These are phyloP conservation scores for Saccharomyces kudriavzevii DNA, from an alignment of 805 yeast genomes.

Conservation along the genomic window DNA sequence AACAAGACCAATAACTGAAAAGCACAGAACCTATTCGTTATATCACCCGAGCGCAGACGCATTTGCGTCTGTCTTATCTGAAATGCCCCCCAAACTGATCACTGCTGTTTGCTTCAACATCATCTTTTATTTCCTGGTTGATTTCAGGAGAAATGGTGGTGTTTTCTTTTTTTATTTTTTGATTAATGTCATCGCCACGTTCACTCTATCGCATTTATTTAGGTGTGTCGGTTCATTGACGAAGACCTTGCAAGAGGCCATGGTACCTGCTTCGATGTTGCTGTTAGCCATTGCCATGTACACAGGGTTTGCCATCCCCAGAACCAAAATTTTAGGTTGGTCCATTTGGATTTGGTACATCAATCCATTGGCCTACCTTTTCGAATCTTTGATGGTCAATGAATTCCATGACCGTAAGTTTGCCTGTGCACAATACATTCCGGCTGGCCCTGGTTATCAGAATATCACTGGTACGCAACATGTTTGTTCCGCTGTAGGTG, in stretches of 20 bases:
- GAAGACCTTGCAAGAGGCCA: constrained; percentile 42
- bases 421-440: constrained; percentile 42
- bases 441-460: constrained; percentile 40
- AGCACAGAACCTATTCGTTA: constrained; percentile 48
- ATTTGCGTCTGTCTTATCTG: constrained; percentile 43
- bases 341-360: constrained; percentile 57
- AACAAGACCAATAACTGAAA: constrained; percentile 50
- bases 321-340: constrained; percentile 53
- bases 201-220: constrained; percentile 48
- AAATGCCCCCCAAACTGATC: constrained; percentile 42
- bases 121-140: constrained; percentile 44
- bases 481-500: constrained; percentile 51
- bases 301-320: constrained; percentile 54
- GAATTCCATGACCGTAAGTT: constrained; percentile 44
- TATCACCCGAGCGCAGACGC: constrained; percentile 58
- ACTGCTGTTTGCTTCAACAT: constrained; percentile 42
- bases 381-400: constrained; percentile 50
- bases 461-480: constrained; percentile 29
- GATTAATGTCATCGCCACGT: constrained; percentile 36
- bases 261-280: constrained; percentile 50
- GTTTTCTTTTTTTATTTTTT: constrained; percentile 45
- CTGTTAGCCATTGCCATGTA: constrained; percentile 42
- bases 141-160: constrained; percentile 46
- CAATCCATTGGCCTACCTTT: constrained; percentile 50
- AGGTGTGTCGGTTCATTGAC: constrained; percentile 46